Evolutionary conservation across 2,329 filamentous ascomycete genomes (phyloP), one percentile per base, ranked within the genome.

Genomic region (Fusarium fracticaudum): DNA sequence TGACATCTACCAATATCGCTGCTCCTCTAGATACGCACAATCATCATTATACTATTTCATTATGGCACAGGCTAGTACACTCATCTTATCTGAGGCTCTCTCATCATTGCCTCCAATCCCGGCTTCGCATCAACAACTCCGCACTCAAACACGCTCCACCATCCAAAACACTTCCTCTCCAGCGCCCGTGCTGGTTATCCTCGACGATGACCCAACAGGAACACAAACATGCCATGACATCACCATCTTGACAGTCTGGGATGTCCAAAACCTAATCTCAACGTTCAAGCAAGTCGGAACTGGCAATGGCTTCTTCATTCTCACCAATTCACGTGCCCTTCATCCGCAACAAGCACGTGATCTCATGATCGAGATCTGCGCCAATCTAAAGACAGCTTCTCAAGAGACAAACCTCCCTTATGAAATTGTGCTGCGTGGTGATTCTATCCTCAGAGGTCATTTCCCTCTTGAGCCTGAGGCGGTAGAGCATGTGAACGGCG

Each of bases 391-490:
- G 26, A 61, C 78, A 14, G 88, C 87, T 1, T 85, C 86, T 0
- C 76, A 78, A 5, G 78, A 80, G 8, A 81, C 83, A 0, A 79
- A 76, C 1, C 81, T 82, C 10, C 74, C 80, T 0, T 86, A 90
- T 35, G 88, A 91, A 54, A 83, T 91, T 11, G 89, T 91, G 0
- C 82, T 91, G 0, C 83, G 89, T 2, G 85, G 88, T 5, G 89
- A 91, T 67, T 89, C 87, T 8, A 91, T 88, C 0, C 77, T 90
- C 2, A 81, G 89, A 4, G 89, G 88, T 0, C 88, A 90, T 55
- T 89, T 90, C 38, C 89, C 88, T 0, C 79, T 88, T 1, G 88
- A 90, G 75, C 83, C 86, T 1, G 87, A 90, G 58, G 86, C 86
- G 0, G 86, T 85, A 1, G 85, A 88, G 64, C 79, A 82, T 2